These are phyloP conservation scores for Pleurotus tuber-regium DNA, from an alignment of 768 basidiomycete species.

Conservation along the genomic window DNA sequence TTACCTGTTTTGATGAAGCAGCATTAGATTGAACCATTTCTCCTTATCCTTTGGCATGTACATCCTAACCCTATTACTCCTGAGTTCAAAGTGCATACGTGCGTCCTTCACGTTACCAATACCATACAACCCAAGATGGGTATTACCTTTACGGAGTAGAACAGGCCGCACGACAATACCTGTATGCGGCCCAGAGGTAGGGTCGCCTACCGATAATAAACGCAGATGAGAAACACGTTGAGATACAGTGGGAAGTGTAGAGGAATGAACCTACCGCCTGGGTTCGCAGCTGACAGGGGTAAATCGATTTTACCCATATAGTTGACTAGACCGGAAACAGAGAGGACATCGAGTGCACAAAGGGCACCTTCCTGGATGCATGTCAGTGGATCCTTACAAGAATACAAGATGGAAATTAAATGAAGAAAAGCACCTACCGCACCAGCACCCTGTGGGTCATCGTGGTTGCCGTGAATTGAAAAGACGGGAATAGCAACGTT, in stretches of 20 bases:
- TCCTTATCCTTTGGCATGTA: slow-evolving; percentile 91
- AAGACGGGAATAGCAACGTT: slow-evolving; percentile 97
- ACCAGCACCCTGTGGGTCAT: slow-evolving; percentile 96
- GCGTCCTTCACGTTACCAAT: slow-evolving; percentile 96
- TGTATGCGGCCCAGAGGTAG: slow-evolving; percentile 50
- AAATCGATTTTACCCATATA: slow-evolving; percentile 98
- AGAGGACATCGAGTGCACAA: slow-evolving; percentile 92
- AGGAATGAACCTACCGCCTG: not conserved
- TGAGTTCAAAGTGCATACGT: slow-evolving; percentile 93
- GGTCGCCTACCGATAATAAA: slow-evolving; percentile 33
- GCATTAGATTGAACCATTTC: slow-evolving; percentile 91
- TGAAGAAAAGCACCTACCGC: slow-evolving; percentile 55
- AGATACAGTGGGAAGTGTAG: too few species aligned
- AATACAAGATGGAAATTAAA: not conserved
- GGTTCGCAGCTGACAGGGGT: slow-evolving; percentile 41
- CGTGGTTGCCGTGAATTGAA: slow-evolving; percentile 99
- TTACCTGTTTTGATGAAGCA: slow-evolving; percentile 96
- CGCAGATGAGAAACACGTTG: not conserved
- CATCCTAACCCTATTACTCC: slow-evolving; percentile 94
- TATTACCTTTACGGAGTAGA: slow-evolving; percentile 85
- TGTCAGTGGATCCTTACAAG: not conserved
- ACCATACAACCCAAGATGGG: slow-evolving; percentile 89
- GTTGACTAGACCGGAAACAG: slow-evolving; percentile 90
- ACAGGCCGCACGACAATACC: slow-evolving; percentile 90
- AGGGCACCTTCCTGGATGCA: slow-evolving; percentile 84